A percentile compares a stretch with the other conserved stretches of the same genome.
These are phyloP conservation scores for Dothistroma pini DNA, from an alignment of 2,329 filamentous ascomycete genomes.

Conservation along the genomic window DNA sequence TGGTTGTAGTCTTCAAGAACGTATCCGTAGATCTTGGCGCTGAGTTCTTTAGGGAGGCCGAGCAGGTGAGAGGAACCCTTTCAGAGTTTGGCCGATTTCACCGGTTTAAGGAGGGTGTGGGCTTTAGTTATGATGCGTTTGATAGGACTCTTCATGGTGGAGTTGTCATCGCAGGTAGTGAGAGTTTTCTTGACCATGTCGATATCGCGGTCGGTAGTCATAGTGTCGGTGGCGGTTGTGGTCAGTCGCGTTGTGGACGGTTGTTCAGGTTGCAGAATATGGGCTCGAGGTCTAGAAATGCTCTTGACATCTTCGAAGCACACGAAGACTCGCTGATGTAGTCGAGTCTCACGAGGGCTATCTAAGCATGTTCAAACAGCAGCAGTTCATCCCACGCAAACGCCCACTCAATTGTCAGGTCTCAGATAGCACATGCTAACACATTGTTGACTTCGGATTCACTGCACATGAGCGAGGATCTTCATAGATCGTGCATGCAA, in stretches of 20 bases:
- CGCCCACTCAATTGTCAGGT: not conserved
- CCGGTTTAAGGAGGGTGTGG: not conserved
- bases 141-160: not conserved
- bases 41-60: not conserved
- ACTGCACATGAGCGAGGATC: not conserved
- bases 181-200: not conserved
- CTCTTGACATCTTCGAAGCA: not conserved
- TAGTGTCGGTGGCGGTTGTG: not conserved
- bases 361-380: not conserved
- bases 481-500: not conserved
- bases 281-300: not conserved
- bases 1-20: slow-evolving; percentile 1
- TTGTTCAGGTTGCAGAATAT: not conserved
- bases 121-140: not conserved
- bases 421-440: not conserved
- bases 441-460: not conserved
- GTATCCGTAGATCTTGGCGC: not conserved
- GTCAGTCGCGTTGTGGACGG: not conserved
- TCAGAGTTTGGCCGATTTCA: not conserved
- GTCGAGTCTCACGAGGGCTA: not conserved
- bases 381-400: not conserved
- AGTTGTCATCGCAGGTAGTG: too few relatives aligned
- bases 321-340: not conserved
- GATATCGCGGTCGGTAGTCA: too few relatives aligned
- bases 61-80: not conserved